Evolutionary conservation across 352 stramenopile species (phyloP), one percentile per base, ranked within the genome.

Genomic region (Phytophthora crassamura): DNA sequence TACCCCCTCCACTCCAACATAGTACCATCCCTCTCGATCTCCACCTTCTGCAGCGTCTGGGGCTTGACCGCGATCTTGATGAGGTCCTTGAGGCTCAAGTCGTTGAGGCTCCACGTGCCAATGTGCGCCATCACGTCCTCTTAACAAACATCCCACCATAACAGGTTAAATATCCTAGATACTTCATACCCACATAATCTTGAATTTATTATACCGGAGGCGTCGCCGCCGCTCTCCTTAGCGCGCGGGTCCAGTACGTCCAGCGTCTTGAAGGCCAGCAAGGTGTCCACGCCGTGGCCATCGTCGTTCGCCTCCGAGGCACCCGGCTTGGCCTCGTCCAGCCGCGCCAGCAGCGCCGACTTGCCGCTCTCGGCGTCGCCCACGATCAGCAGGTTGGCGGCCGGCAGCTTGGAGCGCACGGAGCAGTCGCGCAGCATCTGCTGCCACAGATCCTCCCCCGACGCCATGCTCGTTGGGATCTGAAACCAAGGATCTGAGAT

Each of bases 371-470:
- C 83, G 4, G 77, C 57, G 61, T 92, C 84, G 33, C 87, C 84
- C 40, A 90, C 83, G 40, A 95, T 47, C 20, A 95, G 67, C 56
- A 95, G 63, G 56, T 89, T 87, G 38, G 71, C 84, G 4, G 51
- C 67, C 36, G 87, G 87, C 28, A 95, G 78, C 67, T 86, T 86
- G 47, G 78, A 80, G 45, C 87, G 84, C 73, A 91, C 85, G 33
- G 84, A 93, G 66, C 76, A 90, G 54, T 93, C 84, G 50, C 84
- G 81, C 57, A 95, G 82, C 70, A 95, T 86, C 69, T 91, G 82
- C 70, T 95, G 84, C 87, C 87, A 95, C 35, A 91, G 71, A 69
- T 93, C 89, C 39, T 58, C 62, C 39, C 57, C 54, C 14, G 34
- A 47, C 15, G 53, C 14, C 58, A 51, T 69, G 11, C 10, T 43